These are phyloP conservation scores for Oryza rufipogon DNA, from an alignment of 176 grass and related monocot species.

Conservation along the genomic window DNA sequence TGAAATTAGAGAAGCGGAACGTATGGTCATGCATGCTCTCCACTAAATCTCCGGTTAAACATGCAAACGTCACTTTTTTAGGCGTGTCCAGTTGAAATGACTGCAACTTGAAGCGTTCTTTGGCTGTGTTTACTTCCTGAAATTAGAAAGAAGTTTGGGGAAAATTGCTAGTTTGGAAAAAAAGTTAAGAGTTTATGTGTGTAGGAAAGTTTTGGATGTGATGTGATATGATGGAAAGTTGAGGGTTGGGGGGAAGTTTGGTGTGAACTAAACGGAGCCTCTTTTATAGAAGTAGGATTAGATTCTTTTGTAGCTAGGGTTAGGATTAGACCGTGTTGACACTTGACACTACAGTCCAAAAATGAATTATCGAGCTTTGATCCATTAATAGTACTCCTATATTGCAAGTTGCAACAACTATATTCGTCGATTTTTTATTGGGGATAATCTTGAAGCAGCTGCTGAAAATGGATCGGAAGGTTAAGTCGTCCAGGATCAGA, in stretches of 20 bases:
- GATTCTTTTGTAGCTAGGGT: not conserved
- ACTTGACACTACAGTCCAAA: not conserved
- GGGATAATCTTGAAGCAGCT: slow-evolving; percentile 49
- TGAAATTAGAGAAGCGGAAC: slow-evolving; percentile 1
- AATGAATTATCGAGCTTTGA: not conserved
- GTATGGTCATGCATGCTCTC: not conserved
- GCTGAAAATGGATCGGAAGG: slow-evolving; percentile 87
- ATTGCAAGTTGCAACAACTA: not conserved
- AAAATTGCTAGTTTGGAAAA: too few relatives aligned
- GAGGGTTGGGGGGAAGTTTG: too few relatives aligned
- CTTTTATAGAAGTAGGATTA: not conserved
- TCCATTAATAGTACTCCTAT: not conserved
- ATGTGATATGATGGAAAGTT: too few relatives aligned
- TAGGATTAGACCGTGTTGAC: not conserved
- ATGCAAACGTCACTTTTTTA: not conserved
- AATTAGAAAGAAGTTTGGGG: too few relatives aligned
- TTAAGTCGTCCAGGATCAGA: slow-evolving; percentile 57
- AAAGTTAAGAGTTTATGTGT: too few relatives aligned
- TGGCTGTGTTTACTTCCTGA: not conserved
- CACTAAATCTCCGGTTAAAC: not conserved
- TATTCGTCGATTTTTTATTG: not conserved
- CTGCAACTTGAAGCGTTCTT: not conserved
- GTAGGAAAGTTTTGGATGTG: too few relatives aligned
- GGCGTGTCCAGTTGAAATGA: not conserved
- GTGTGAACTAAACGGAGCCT: too few relatives aligned